A percentile compares a stretch with the other conserved stretches of the same genome.
phyloP scores from a whole-genome alignment of 331 rosid species.

The Erythrophleum ivorense region DNA sequence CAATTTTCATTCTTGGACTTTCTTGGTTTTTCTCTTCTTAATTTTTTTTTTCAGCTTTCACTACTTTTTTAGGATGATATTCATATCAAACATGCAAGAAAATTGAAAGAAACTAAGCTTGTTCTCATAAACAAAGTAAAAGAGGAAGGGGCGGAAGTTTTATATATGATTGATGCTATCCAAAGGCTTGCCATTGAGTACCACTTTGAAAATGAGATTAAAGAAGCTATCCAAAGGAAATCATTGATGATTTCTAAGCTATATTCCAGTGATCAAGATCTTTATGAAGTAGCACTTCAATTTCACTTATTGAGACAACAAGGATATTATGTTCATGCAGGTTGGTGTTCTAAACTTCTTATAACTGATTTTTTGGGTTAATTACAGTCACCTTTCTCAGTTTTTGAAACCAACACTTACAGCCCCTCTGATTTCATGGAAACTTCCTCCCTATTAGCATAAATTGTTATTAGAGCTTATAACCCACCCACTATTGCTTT shows the following conservation, averaged over 20 bases:
- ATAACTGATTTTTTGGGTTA: too few species aligned
- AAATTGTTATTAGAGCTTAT: too few species aligned
- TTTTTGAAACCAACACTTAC: neutral
- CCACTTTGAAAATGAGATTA: constrained; percentile 51
- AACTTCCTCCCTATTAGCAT: too few species aligned
- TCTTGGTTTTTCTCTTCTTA: neutral
- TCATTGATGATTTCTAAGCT: neutral
- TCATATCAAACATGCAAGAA: neutral
- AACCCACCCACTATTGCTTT: too few species aligned
- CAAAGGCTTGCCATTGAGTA: constrained; percentile 33
- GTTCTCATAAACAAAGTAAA: constrained; percentile 26
- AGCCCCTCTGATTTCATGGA: too few species aligned
- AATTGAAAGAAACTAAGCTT: constrained; percentile 7
- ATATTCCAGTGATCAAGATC: neutral
- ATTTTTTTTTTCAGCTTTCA: neutral
- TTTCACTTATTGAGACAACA: constrained; percentile 58
- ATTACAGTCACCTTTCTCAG: too few species aligned
- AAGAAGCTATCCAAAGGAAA: constrained; percentile 39
- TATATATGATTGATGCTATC: constrained; percentile 45
- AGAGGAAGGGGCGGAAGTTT: constrained; percentile 37
- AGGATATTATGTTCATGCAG: constrained; percentile 38
- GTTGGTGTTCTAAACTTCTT: neutral
- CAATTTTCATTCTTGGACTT: neutral
- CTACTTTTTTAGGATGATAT: neutral
- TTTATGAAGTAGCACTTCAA: constrained; percentile 40